These are phyloP conservation scores for Vitis amurensis DNA, from an alignment of 164 flowering plant genomes.

Conservation along the genomic window DNA sequence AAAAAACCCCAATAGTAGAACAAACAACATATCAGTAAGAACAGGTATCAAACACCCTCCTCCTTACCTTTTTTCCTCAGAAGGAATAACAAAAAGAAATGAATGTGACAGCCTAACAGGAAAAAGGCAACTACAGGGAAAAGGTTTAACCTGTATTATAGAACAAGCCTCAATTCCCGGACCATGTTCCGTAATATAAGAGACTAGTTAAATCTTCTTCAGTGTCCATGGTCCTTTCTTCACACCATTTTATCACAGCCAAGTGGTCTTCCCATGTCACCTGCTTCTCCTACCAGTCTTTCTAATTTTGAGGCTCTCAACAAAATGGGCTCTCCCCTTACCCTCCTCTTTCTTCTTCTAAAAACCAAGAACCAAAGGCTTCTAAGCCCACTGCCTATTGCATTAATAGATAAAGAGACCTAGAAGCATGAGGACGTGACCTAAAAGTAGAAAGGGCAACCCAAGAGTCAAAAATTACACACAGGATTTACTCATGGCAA, in stretches of 20 bases:
- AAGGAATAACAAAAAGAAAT: neutral
- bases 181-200: slow-evolving; percentile 42
- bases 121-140: neutral
- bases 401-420: slow-evolving; percentile 15
- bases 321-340: neutral
- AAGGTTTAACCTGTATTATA: slow-evolving; percentile 26
- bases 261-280: slow-evolving; percentile 38
- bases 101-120: neutral
- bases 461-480: slow-evolving; percentile 31
- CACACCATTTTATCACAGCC: slow-evolving; percentile 43
- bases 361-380: slow-evolving; percentile 9
- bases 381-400: slow-evolving; percentile 13
- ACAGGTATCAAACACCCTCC: neutral
- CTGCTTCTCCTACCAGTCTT: neutral
- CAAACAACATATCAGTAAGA: neutral
- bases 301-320: too few species aligned
- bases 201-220: slow-evolving; percentile 40
- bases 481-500: slow-evolving; percentile 23
- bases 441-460: slow-evolving; percentile 10
- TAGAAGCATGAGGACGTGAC: slow-evolving; percentile 19
- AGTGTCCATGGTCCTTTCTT: slow-evolving; percentile 51
- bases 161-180: slow-evolving; percentile 48
- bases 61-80: neutral
- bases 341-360: neutral
- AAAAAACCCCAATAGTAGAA: slow-evolving; percentile 2